Evolutionary conservation across 2,329 filamentous ascomycete species (phyloP).

Genomic region (Drechslera avenae): DNA sequence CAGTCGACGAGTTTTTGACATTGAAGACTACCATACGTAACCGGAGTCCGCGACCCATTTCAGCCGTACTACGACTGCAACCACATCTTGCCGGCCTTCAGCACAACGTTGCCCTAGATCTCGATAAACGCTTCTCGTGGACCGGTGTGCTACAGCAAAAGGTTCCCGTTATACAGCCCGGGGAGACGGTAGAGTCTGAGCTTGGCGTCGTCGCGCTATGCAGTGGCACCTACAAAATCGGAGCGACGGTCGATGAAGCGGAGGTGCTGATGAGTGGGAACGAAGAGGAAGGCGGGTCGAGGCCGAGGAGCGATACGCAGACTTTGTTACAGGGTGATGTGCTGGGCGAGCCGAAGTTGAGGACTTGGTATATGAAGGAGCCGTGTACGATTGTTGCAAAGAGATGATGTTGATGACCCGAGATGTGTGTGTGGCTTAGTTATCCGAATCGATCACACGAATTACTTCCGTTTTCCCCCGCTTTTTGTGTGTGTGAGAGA

Average conservation of each 20-base stretch:
- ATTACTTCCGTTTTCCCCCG: too few species aligned
- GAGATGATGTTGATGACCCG: conserved; percentile 7
- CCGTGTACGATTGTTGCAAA: conserved; percentile 51
- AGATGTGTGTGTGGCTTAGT: too few species aligned
- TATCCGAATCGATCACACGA: too few species aligned
- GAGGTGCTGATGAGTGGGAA: conserved; percentile 50
- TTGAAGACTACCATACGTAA: conserved; percentile 76
- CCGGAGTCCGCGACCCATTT: conserved; percentile 69
- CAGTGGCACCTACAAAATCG: conserved; percentile 80
- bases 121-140: conserved; percentile 81
- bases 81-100: conserved; percentile 77
- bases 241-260: conserved; percentile 81
- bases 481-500: too few species aligned
- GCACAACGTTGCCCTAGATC: conserved; percentile 74
- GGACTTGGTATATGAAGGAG: conserved; percentile 54
- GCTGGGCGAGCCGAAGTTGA: conserved; percentile 46
- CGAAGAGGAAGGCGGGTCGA: conserved; percentile 20
- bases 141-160: conserved; percentile 81
- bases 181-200: conserved; percentile 63
- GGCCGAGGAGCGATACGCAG: conserved; percentile 32
- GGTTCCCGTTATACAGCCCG: conserved; percentile 66
- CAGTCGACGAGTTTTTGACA: conserved; percentile 69
- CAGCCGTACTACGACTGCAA: conserved; percentile 75
- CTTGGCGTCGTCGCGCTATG: conserved; percentile 77
- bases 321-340: conserved; percentile 35